Conservation (phyloP, 2,329 filamentous ascomycete genomes). For the Pseudogymnoascus sp. region DNA sequence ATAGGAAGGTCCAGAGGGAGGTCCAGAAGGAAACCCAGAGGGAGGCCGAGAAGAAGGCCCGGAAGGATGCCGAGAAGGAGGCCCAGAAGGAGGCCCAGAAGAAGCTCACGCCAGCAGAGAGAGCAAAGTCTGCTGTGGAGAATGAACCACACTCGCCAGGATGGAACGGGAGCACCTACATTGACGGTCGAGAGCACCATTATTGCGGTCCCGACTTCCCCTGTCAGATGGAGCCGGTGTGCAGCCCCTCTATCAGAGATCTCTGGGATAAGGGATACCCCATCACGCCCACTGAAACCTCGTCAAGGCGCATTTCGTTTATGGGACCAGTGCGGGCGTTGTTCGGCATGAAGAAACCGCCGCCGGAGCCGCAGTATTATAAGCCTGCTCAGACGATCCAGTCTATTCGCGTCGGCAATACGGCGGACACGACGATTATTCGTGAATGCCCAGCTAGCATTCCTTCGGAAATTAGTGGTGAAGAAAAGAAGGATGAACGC, state of each 20-base stretch:
- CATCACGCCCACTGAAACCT: background rate
- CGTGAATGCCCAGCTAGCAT: too few relatives aligned
- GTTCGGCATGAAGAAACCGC: background rate
- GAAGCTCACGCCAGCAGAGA: background rate
- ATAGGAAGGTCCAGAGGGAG: too few relatives aligned
- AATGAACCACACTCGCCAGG: slow-evolving; percentile 1
- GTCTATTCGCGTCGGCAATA: background rate
- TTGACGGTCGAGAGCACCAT: background rate
- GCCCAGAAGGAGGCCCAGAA: background rate
- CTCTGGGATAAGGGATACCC: background rate
- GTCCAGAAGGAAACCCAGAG: too few relatives aligned
- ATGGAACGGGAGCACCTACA: background rate
- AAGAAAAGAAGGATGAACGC: background rate
- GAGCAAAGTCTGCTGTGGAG: background rate
- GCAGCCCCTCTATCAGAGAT: background rate
- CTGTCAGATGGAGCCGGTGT: background rate
- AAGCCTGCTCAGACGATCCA: background rate
- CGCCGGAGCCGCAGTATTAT: background rate
- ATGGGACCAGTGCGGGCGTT: background rate
- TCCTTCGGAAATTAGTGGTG: background rate
- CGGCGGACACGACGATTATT: background rate
- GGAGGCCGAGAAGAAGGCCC: too few relatives aligned
- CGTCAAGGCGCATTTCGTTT: background rate
- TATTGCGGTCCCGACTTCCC: background rate
- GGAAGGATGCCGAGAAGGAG: too few relatives aligned